A percentile compares a stretch with the other conserved stretches of the same genome.
These are phyloP conservation scores for Solanum boliviense DNA, from an alignment of 257 asterid genomes.

Conservation along the genomic window DNA sequence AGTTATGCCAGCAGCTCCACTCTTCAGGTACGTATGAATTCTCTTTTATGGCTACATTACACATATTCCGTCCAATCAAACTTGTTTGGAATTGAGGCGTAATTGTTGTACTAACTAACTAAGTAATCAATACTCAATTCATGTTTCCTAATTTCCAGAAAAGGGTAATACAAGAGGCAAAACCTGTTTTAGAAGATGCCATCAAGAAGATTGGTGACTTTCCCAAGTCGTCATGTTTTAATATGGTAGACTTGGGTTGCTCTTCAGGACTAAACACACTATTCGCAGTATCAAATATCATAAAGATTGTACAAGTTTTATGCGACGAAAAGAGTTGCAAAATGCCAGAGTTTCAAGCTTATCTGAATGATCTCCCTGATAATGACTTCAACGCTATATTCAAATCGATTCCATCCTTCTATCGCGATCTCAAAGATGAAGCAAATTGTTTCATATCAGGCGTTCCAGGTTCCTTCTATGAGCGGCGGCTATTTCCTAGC, in stretches of 20 bases:
- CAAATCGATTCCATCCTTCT: not conserved
- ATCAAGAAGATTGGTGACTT: not conserved
- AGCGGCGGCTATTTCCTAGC: not conserved
- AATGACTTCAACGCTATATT: not conserved
- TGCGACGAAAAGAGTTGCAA: not conserved
- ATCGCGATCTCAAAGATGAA: not conserved
- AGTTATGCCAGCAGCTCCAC: constrained; percentile 20
- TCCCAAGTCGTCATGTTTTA: not conserved
- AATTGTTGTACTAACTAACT: not conserved
- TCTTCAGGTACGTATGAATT: constrained; percentile 6
- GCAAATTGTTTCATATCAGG: not conserved
- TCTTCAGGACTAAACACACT: constrained; percentile 31
- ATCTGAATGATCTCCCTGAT: not conserved
- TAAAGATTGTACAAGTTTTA: not conserved
- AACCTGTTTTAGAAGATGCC: constrained; percentile 7
- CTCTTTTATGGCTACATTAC: not conserved
- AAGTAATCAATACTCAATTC: not conserved
- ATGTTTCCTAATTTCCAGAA: not conserved
- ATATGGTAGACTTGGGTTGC: constrained; percentile 31
- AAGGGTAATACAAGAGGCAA: not conserved
- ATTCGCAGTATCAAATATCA: not conserved
- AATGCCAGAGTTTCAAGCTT: not conserved
- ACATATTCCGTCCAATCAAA: not conserved
- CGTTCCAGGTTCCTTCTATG: not conserved
- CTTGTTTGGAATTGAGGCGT: not conserved